A percentile compares a stretch with the other conserved stretches of the same genome.
phyloP scores from a whole-genome alignment of 192 early-diverging fungal species.

The Rhizoclosmatium sp. region DNA sequence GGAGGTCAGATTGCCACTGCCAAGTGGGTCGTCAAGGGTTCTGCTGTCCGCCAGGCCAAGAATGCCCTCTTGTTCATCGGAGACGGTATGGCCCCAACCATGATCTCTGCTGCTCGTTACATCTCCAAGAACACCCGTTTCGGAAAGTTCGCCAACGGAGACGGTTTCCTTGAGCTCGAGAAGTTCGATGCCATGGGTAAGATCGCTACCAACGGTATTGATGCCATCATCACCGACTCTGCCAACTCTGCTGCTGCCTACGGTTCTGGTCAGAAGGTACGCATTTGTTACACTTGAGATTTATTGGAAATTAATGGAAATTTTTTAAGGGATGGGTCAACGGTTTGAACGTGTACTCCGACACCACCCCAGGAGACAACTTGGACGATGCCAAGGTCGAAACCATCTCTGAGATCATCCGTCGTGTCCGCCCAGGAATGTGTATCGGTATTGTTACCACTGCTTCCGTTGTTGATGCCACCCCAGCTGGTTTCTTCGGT shows the following conservation, averaged over 20 bases:
- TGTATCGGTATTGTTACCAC: slow-evolving; percentile 74
- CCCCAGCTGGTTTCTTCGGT: slow-evolving; percentile 68
- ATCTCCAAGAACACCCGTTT: slow-evolving; percentile 61
- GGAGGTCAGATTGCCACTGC: slow-evolving; percentile 58
- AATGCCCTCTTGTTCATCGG: slow-evolving; percentile 72
- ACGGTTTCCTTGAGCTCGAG: slow-evolving; percentile 50
- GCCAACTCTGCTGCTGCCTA: slow-evolving; percentile 75
- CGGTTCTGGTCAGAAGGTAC: slow-evolving; percentile 52
- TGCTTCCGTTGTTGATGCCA: slow-evolving; percentile 68
- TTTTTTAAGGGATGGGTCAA: slow-evolving; percentile 57
- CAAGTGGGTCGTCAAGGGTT: slow-evolving; percentile 55
- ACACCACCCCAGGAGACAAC: slow-evolving; percentile 57
- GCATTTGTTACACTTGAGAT: neutral
- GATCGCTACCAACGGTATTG: slow-evolving; percentile 68
- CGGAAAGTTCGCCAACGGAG: slow-evolving; percentile 63
- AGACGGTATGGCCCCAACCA: slow-evolving; percentile 68
- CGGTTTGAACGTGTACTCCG: slow-evolving; percentile 67
- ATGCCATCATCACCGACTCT: slow-evolving; percentile 73
- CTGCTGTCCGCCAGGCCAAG: slow-evolving; percentile 62
- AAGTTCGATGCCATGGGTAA: slow-evolving; percentile 48
- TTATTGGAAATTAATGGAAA: neutral
- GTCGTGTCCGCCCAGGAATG: slow-evolving; percentile 63
- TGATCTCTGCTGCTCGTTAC: slow-evolving; percentile 69
- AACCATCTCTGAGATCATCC: slow-evolving; percentile 64
- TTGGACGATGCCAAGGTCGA: slow-evolving; percentile 74